Conservation (phyloP, 139 green algal genomes). For the Tetraselmis striata region DNA sequence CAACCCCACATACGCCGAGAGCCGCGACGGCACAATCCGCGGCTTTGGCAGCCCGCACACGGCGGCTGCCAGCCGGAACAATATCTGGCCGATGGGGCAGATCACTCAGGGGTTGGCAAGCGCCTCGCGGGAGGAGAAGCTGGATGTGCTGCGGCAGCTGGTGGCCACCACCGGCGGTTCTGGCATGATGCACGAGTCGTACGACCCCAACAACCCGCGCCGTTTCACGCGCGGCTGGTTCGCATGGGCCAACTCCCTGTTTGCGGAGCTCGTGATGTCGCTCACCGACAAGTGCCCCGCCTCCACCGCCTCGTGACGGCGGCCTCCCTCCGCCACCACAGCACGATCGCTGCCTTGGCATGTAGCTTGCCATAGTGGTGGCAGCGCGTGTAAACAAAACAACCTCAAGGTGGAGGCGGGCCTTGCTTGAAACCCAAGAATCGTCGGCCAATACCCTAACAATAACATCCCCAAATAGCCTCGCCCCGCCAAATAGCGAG, state of each 20-base stretch:
- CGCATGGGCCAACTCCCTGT: slow-evolving; percentile 9
- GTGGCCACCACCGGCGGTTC: background rate
- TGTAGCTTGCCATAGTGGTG: no score
- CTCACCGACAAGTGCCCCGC: background rate
- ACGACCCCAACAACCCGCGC: background rate
- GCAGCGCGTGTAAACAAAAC: no score
- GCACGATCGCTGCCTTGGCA: no score
- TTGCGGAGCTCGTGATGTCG: slow-evolving; percentile 3
- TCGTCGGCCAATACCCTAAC: no score
- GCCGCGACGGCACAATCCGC: background rate
- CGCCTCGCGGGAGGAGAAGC: background rate
- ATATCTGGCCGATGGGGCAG: slow-evolving; percentile 6
- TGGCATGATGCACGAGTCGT: slow-evolving; percentile 4
- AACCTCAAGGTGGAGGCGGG: no score
- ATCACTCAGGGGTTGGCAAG: background rate
- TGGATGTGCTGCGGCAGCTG: background rate
- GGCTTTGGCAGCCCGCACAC: slow-evolving; percentile 5
- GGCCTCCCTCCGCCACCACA: no score
- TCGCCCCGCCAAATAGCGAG: no score
- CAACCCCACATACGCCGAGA: background rate
- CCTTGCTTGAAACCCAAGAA: no score
- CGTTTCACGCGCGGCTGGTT: slow-evolving; percentile 6
- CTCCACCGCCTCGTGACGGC: no score
- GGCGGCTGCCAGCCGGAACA: background rate
- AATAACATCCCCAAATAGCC: no score